Percentiles rank a stretch among this genome's conserved stretches.
Conservation (phyloP, 2,329 filamentous ascomycete species). For the Elsinoe batatas region DNA sequence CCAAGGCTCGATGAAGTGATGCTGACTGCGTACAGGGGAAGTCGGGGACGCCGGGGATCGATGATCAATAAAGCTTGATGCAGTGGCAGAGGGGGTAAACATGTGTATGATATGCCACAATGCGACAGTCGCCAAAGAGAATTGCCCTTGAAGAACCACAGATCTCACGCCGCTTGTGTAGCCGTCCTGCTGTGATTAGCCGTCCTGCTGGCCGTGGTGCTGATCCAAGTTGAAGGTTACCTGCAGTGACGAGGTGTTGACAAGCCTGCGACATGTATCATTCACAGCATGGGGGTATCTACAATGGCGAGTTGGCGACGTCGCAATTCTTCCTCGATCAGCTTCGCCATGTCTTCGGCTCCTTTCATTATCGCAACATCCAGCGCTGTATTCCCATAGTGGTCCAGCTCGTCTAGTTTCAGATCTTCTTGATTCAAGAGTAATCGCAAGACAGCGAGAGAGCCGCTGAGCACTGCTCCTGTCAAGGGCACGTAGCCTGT, state of each 20-base stretch:
- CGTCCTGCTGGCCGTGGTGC: too few species aligned
- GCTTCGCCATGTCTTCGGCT: background rate
- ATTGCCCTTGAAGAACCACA: too few species aligned
- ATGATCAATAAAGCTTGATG: background rate
- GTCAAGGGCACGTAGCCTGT: background rate
- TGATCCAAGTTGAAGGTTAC: too few species aligned
- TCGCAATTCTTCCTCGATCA: background rate
- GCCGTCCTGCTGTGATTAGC: too few species aligned
- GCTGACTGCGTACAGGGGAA: conserved; percentile 7
- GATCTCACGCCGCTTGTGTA: too few species aligned
- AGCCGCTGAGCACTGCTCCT: background rate
- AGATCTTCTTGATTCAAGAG: background rate
- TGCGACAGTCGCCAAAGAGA: too few species aligned
- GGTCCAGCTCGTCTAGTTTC: background rate
- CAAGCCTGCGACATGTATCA: too few species aligned
- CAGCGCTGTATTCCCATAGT: background rate
- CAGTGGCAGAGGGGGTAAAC: background rate
- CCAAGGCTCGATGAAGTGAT: conserved; percentile 18
- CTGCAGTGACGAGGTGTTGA: too few species aligned
- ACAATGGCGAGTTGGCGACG: too few species aligned
- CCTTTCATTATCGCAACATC: background rate
- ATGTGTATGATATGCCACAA: background rate
- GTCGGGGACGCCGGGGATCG: conserved; percentile 3
- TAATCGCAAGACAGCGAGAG: background rate
- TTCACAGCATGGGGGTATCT: too few species aligned